These are phyloP conservation scores for Cyberlindnera xylosilytica DNA, from an alignment of 805 yeast genomes.

Conservation along the genomic window DNA sequence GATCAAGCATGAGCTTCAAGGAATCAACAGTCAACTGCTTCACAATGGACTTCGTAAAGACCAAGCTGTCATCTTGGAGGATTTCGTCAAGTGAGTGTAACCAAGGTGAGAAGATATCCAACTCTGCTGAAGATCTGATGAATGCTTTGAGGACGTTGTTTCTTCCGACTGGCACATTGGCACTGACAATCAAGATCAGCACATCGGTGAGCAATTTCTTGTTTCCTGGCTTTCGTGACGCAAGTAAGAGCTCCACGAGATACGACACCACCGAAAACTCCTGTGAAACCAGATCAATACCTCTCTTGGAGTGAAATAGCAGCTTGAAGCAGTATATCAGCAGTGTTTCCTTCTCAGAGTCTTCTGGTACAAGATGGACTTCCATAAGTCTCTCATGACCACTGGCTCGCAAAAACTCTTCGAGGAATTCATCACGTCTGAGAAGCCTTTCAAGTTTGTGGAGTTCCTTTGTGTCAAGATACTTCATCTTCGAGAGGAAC, in stretches of 20 bases:
- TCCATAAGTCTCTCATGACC: constrained; percentile 50
- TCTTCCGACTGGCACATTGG: constrained; percentile 30
- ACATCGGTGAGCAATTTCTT: constrained; percentile 54
- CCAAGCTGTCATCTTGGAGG: constrained; percentile 16
- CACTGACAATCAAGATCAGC: constrained; percentile 31
- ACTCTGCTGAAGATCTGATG: constrained; percentile 15
- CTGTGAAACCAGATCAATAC: constrained; percentile 27
- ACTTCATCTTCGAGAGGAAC: constrained; percentile 19
- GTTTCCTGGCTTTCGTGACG: constrained; percentile 49
- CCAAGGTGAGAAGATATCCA: constrained; percentile 24
- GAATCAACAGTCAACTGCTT: constrained; percentile 23
- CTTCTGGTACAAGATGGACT: constrained; percentile 42
- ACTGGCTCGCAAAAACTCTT: constrained; percentile 43
- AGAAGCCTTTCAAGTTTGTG: constrained; percentile 25
- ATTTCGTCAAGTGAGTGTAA: constrained; percentile 12
- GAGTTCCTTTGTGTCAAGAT: constrained; percentile 18
- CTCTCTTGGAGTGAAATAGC: constrained; percentile 36
- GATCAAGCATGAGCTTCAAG: constrained; percentile 20
- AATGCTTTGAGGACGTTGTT: constrained; percentile 27
- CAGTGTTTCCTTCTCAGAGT: constrained; percentile 47
- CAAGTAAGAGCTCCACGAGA: constrained; percentile 42
- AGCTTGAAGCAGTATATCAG: constrained; percentile 50
- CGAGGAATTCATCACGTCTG: constrained; percentile 24
- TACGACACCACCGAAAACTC: constrained; percentile 27
- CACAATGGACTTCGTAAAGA: constrained; percentile 18